Base-by-base conservation (phyloP, 2,329 filamentous ascomycete genomes). In the Teratosphaeria destructans region DNA sequence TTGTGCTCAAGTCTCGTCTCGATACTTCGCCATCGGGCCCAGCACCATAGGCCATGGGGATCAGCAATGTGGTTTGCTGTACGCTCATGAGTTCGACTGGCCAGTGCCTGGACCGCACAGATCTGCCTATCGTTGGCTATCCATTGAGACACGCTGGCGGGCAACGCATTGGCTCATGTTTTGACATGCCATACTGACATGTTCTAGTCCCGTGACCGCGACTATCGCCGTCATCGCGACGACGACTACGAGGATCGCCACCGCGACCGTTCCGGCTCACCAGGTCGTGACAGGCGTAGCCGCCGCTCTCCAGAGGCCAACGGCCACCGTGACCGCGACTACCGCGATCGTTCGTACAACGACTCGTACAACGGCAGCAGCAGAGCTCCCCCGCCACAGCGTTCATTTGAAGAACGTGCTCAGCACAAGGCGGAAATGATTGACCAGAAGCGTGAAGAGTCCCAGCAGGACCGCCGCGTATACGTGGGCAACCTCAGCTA, bases 401-500 rank as follows among this genome's bases (percentile, higher is more conserved):
- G 92, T 77, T 86, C 85, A 60, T 89, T 85, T 77, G 93, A 97
- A 76, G 91, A 96, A 71, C 86, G 91, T 70, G 80, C 84, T 64
- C 85, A 82, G 64, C 88, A 88, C 70, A 92, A 94, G 77, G 91
- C 96, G 77, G 87, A 91, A 75, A 96, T 95, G 90, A 95, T 97
- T 90, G 88, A 86, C 77, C 91, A 85, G 73, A 87, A 96, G 70
- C 87, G 91, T 73, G 94, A 97, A 73, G 88, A 89, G 54, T 97
- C 94, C 63, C 94, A 97, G 76, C 94, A 99, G 79, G 94, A 99
- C 82, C 93, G 94, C 73, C 92, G 94, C 67, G 94, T 99, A 84
- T 99, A 99, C 76, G 94, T 99, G 75, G 94, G 94, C 77, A 99
- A 99, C 75, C 83, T 99, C 69, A 94, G 92, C 56, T 99, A 99